phyloP scores from a whole-genome alignment of 208 protist species.

The Novymonas esmeraldas region DNA sequence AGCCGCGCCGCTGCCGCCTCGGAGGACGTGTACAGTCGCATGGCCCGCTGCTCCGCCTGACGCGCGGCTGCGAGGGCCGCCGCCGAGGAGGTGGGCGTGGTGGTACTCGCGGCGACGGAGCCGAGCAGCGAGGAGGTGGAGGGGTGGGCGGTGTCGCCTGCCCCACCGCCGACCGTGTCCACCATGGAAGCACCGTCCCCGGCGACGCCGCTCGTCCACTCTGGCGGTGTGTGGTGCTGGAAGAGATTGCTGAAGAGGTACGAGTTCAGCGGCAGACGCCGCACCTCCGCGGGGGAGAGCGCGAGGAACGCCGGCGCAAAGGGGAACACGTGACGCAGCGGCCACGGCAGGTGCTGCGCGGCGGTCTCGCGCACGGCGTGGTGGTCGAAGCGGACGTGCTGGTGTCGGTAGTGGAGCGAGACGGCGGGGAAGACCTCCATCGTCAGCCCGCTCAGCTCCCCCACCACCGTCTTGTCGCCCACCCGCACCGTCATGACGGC shows the following conservation, averaged over 20 bases:
- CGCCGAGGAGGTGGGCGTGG: background rate
- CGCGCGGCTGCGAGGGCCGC: background rate
- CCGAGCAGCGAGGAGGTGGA: background rate
- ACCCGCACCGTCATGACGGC: conserved; percentile 88
- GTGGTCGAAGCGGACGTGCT: conserved; percentile 93
- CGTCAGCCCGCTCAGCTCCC: conserved; percentile 86
- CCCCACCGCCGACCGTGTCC: background rate
- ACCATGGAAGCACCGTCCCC: conserved; percentile 12
- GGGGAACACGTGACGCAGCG: conserved; percentile 65
- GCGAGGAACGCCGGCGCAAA: conserved; percentile 67
- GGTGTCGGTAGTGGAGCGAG: conserved; percentile 91
- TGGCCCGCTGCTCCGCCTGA: conserved; percentile 18
- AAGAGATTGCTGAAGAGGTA: conserved; percentile 84
- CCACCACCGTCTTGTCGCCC: conserved; percentile 77
- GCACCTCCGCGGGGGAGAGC: conserved; percentile 43
- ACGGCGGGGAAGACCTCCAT: conserved; percentile 91
- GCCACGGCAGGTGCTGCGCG: conserved; percentile 63
- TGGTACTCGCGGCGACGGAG: background rate
- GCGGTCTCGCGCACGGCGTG: conserved; percentile 70
- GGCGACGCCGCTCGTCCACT: conserved; percentile 11
- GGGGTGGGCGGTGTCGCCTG: background rate
- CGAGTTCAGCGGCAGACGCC: conserved; percentile 59
- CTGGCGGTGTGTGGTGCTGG: conserved; percentile 20
- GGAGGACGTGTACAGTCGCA: conserved; percentile 51
- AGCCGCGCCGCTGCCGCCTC: conserved; percentile 63